These are phyloP conservation scores for Torrubiellomyces zombiae DNA, from an alignment of 2,329 filamentous ascomycete species.

Conservation along the genomic window DNA sequence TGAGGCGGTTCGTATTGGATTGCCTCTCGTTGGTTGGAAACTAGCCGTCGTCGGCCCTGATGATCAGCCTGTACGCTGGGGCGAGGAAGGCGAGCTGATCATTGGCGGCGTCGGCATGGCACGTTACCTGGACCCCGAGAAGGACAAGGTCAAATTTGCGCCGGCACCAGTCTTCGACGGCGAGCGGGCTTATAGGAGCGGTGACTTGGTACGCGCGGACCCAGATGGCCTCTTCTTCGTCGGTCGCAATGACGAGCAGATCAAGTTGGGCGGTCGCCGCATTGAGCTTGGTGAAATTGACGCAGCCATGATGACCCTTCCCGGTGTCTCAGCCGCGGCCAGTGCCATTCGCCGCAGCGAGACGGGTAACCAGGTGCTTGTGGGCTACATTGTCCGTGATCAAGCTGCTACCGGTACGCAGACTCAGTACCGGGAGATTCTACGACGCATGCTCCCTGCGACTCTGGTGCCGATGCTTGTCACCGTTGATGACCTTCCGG, in stretches of 20 bases:
- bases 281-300: slow-evolving; percentile 13
- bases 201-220: slow-evolving; percentile 10
- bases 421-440: slow-evolving; percentile 2
- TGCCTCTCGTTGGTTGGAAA: slow-evolving; percentile 8
- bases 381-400: slow-evolving; percentile 7
- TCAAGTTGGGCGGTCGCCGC: slow-evolving; percentile 13
- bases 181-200: slow-evolving; percentile 10
- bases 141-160: slow-evolving; percentile 8
- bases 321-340: slow-evolving; percentile 7
- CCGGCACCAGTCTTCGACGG: slow-evolving; percentile 7
- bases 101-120: slow-evolving; percentile 10
- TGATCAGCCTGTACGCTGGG: slow-evolving; percentile 24
- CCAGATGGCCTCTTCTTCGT: slow-evolving; percentile 8
- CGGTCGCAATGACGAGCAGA: slow-evolving; percentile 12
- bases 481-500: slow-evolving; percentile 6
- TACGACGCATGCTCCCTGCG: slow-evolving; percentile 6
- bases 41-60: slow-evolving; percentile 17
- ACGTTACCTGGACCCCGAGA: slow-evolving; percentile 7
- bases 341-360: slow-evolving; percentile 7
- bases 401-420: background rate
- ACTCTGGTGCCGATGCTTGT: slow-evolving; percentile 8
- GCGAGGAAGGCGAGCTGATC: slow-evolving; percentile 9
- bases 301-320: slow-evolving; percentile 7
- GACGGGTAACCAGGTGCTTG: slow-evolving; percentile 7
- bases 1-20: slow-evolving; percentile 7